Evolutionary conservation across 805 yeast species (phyloP).

Genomic region (Yarrowia keelungensis): DNA sequence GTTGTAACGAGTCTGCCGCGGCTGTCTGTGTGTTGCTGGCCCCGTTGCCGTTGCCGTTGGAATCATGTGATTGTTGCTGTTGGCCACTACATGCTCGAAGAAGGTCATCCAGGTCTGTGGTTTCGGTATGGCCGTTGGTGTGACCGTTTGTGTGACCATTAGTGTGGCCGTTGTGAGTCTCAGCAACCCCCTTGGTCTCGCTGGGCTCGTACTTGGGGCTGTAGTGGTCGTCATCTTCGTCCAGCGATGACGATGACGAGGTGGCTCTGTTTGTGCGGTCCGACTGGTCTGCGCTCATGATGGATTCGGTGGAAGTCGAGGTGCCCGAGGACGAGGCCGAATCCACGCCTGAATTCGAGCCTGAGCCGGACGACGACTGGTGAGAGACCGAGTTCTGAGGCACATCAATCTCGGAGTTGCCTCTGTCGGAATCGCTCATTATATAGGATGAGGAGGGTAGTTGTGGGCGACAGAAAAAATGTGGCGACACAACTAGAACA

Average conservation of each 20-base stretch:
- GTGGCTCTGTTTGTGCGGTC: slow-evolving; percentile 12
- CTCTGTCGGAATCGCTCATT: slow-evolving; percentile 17
- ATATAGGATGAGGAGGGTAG: not conserved
- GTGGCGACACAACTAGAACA: slow-evolving; percentile 9
- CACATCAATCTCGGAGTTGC: slow-evolving; percentile 17
- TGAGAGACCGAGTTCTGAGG: slow-evolving; percentile 10
- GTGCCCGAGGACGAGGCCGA: slow-evolving; percentile 21
- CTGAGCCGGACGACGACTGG: not conserved
- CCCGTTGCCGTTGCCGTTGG: too few relatives aligned
- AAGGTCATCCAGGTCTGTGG: slow-evolving; percentile 11
- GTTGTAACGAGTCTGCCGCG: slow-evolving; percentile 21
- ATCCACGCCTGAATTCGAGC: slow-evolving; percentile 7
- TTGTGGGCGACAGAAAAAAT: slow-evolving; percentile 14
- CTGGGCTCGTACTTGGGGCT: slow-evolving; percentile 35
- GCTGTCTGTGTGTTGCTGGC: not conserved
- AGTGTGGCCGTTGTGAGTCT: not conserved
- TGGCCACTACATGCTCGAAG: slow-evolving; percentile 25
- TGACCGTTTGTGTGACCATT: not conserved
- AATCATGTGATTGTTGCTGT: not conserved
- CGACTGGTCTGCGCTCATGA: slow-evolving; percentile 26
- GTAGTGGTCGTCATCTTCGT: slow-evolving; percentile 39
- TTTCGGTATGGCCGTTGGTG: too few relatives aligned
- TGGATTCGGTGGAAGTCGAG: slow-evolving; percentile 28
- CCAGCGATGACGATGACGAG: slow-evolving; percentile 24
- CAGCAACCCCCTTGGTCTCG: not conserved